A percentile compares a stretch with the other conserved stretches of the same genome.
Conservation (phyloP, 2,329 filamentous ascomycete species). For the Trichoderma atrobrunneum region DNA sequence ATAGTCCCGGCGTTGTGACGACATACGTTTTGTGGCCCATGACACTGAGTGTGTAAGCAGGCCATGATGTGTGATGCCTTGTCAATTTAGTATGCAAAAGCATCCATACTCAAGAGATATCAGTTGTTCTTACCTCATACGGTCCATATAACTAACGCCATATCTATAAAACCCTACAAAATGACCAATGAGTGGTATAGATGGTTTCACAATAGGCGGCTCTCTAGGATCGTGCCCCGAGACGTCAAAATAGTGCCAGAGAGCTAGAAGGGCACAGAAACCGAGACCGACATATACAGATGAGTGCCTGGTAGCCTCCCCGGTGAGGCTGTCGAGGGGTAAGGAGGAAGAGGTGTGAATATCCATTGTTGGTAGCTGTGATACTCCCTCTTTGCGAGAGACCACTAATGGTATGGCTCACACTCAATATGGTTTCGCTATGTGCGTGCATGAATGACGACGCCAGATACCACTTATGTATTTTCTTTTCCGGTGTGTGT, state of each 20-base stretch:
- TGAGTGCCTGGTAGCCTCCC: not conserved
- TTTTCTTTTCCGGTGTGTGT: not conserved
- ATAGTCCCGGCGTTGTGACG: not conserved
- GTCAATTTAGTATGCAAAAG: not conserved
- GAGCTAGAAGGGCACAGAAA: not conserved
- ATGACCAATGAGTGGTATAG: not conserved
- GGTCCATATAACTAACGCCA: not conserved
- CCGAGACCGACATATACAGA: not conserved
- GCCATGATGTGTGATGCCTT: not conserved
- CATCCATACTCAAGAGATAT: not conserved
- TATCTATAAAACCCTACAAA: not conserved
- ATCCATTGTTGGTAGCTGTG: not conserved
- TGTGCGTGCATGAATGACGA: not conserved
- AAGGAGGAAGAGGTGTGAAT: not conserved
- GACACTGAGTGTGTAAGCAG: not conserved
- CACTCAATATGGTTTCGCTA: not conserved
- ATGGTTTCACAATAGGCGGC: not conserved
- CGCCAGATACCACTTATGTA: not conserved
- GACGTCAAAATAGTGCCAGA: not conserved
- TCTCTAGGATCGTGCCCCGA: not conserved
- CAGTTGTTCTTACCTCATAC: not conserved
- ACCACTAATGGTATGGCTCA: not conserved
- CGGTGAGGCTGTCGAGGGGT: not conserved
- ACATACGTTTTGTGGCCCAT: conserved; percentile 1
- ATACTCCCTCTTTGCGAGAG: not conserved